Conservation (phyloP, 139 green algal genomes). For the Monoraphidium neglectum region DNA sequence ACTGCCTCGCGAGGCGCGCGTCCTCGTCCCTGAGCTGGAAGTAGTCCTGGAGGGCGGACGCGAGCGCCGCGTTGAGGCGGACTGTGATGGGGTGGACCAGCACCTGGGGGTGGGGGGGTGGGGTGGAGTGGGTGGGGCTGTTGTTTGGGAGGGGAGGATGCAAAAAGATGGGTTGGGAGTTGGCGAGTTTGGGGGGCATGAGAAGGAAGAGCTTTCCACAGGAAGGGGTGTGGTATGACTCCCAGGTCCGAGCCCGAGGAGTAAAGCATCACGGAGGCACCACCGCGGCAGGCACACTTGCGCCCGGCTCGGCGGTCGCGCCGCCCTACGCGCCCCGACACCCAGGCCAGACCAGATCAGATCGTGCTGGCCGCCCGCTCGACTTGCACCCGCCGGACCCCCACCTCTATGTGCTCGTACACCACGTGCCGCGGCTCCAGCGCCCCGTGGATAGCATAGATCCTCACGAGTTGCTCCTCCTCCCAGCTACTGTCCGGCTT, state of each 20-base stretch:
- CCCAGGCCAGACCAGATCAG: no score
- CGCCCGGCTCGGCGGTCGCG: no score
- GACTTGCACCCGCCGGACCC: neutral
- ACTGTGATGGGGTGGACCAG: conserved; percentile 64
- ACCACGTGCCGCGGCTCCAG: conserved; percentile 42
- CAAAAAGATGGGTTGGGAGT: neutral
- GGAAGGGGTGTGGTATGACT: no score
- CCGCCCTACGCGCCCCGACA: no score
- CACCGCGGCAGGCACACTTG: no score
- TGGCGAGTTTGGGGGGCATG: no score
- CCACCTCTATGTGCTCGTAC: conserved; percentile 70
- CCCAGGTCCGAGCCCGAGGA: no score
- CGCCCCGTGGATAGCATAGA: conserved; percentile 40
- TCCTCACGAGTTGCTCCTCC: conserved; percentile 48
- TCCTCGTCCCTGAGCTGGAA: conserved; percentile 35
- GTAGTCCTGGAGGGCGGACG: conserved; percentile 55
- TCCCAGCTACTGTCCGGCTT: conserved; percentile 61
- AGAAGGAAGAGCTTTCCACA: no score
- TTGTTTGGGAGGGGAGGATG: neutral
- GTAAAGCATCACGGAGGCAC: no score
- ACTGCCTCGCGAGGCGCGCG: neutral
- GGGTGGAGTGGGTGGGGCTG: neutral
- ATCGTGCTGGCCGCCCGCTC: neutral
- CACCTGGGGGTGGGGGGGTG: conserved; percentile 14
- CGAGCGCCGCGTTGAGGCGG: conserved; percentile 58